Conservation (phyloP, 495 filamentous ascomycete genomes). For the Cairneyella variabilis region DNA sequence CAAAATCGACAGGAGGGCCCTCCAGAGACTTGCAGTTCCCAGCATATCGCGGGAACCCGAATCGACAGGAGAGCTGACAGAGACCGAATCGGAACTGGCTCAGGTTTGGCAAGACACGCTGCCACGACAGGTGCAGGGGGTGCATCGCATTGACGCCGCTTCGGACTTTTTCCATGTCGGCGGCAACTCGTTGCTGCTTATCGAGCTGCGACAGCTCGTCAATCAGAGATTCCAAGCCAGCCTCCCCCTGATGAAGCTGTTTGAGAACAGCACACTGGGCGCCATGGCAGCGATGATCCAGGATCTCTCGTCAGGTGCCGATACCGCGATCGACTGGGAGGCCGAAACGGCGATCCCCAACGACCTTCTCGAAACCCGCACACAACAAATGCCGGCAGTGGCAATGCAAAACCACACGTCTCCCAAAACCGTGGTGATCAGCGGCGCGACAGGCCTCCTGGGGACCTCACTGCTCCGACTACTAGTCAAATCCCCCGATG, state of each 20-base stretch:
- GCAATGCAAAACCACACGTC: background rate
- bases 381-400: too few relatives aligned
- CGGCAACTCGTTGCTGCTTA: constrained; percentile 33
- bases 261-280: constrained; percentile 1
- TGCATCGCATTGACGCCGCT: background rate
- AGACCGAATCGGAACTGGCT: background rate
- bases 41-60: background rate
- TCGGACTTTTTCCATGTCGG: constrained; percentile 39
- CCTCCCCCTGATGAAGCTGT: constrained; percentile 5
- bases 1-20: constrained; percentile 38
- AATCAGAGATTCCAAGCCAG: background rate
- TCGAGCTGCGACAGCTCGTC: constrained; percentile 26
- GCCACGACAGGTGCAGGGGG: background rate
- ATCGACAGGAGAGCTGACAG: background rate
- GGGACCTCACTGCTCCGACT: constrained; percentile 12
- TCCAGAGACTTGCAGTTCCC: constrained; percentile 4
- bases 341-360: background rate
- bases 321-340: constrained; percentile 8
- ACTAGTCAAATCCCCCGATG: constrained; percentile 1
- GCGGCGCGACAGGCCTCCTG: constrained; percentile 29
- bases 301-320: background rate
- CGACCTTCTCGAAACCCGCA: background rate
- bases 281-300: background rate
- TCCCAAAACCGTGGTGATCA: constrained; percentile 20
- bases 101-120: background rate